Base-by-base conservation (phyloP, 139 green algal species). In the Picochlorum sp. region DNA sequence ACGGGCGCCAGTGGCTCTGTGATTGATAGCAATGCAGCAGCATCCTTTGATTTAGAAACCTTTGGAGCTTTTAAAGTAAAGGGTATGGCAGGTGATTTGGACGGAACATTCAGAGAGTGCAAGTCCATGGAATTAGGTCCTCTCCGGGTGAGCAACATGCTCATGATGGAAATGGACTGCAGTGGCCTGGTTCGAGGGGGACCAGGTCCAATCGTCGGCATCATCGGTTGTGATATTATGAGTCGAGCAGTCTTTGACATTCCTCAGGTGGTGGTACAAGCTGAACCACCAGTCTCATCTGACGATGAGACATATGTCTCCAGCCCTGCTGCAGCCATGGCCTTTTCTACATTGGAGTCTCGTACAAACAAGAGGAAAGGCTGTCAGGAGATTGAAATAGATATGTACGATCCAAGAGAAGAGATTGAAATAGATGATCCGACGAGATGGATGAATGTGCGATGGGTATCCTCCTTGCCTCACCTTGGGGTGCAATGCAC, bases 221-320 rank as follows among this genome's bases (percentile, higher is more conserved):
- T 81, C 54, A 38, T 81, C 1, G 74, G 60, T 21, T 80, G 74
- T 44, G 74, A 81, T 20, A 49, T 81, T 7, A 64, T 81, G 50
- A 58, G 72, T 9, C 58, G 74, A 15, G 63, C 62, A 1, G 73
- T 81, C 21, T 65, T 81, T 24, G 64, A 77, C 24, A 51, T 80
- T 46, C 74, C 74, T 3, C 37, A 64, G 30, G 21, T 38, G 30
- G 21, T 26, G 20, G 26, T 58, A n/a, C 44, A 21, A 32, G 0
- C 18, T 30, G 13, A 23, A 65, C 18, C 58, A 24, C n/a, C 20
- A 23, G 20, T 15, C 6, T 26, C 58, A 15, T 7, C 20, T n/a
- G 21, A 65, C 57, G 9, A 34, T 41, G 16, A 15, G 23, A 18
- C 18, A 30, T 26, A 28, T 37, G 34, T 74, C 3, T 54, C 64